Conservation (phyloP, 805 yeast genomes). For the Suhomyces kilbournensis region DNA sequence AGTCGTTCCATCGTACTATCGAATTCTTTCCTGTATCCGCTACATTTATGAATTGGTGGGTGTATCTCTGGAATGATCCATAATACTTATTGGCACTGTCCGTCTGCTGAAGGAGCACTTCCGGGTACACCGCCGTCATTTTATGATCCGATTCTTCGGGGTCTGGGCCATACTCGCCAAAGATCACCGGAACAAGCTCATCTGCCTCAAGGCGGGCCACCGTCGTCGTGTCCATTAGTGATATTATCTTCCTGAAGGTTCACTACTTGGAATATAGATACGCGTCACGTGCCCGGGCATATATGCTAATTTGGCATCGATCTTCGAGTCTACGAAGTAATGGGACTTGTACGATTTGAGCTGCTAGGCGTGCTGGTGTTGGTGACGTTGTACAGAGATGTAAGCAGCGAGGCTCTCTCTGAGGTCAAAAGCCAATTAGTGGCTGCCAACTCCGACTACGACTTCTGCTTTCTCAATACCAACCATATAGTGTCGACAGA, state of each 20-base stretch:
- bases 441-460: conserved; percentile 45
- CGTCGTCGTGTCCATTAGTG: not conserved
- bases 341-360: conserved; percentile 45
- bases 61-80: conserved; percentile 31
- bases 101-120: conserved; percentile 30
- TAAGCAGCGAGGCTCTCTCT: conserved; percentile 35
- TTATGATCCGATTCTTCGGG: not conserved
- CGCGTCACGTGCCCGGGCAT: not conserved
- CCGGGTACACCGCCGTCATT: conserved; percentile 24
- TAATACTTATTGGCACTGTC: conserved; percentile 29
- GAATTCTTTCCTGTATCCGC: conserved; percentile 7
- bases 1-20: conserved; percentile 31
- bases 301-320: not conserved
- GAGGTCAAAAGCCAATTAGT: conserved; percentile 45
- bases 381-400: conserved; percentile 45
- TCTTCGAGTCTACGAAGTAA: not conserved
- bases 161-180: not conserved
- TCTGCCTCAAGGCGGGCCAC: not conserved
- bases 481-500: conserved; percentile 55
- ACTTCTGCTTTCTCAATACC: conserved; percentile 67
- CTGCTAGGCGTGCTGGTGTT: conserved; percentile 24
- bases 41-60: conserved; percentile 29
- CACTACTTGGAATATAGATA: no score
- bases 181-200: not conserved
- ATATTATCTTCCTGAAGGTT: not conserved